Evolutionary conservation across 805 yeast genomes (phyloP).

Genomic region (Cyberlindnera americana): DNA sequence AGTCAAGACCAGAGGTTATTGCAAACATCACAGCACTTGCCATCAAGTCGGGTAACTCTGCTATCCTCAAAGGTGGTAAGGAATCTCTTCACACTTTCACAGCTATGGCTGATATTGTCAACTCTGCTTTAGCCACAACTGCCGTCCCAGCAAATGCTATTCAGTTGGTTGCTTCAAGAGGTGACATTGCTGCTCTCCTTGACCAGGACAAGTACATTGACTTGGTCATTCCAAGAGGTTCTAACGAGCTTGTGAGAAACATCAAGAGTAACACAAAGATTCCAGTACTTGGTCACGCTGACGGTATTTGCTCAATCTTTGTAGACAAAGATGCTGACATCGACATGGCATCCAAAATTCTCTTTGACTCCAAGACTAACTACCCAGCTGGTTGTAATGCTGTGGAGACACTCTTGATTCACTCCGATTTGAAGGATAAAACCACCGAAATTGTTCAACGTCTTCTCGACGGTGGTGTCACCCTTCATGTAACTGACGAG

Average conservation of each 20-base stretch:
- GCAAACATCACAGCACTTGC: conserved; percentile 96
- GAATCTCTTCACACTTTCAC: conserved; percentile 84
- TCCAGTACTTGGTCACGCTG: conserved; percentile 98
- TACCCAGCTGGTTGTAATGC: conserved; percentile 99
- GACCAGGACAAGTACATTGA: conserved; percentile 88
- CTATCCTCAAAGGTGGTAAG: conserved; percentile 95
- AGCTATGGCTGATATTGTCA: conserved; percentile 72
- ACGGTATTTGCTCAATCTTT: conserved; percentile 91
- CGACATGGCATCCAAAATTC: conserved; percentile 68
- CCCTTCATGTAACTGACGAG: conserved; percentile 63
- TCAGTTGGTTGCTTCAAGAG: conserved; percentile 84
- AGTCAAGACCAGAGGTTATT: conserved; percentile 96
- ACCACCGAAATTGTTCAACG: conserved; percentile 37
- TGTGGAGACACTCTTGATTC: conserved; percentile 77
- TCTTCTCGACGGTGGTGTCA: conserved; percentile 64
- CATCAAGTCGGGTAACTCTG: conserved; percentile 94
- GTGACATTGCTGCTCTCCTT: conserved; percentile 81
- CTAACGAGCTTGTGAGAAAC: conserved; percentile 82
- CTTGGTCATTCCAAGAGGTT: conserved; percentile 97
- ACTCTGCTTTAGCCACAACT: conserved; percentile 53
- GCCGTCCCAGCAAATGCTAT: conserved; percentile 77
- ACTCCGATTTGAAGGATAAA: conserved; percentile 37
- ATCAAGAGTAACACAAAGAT: conserved; percentile 88
- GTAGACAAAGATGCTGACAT: conserved; percentile 76
- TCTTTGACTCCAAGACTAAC: conserved; percentile 87